Evolutionary conservation across 306 rosid genomes (phyloP), one percentile per base, ranked within the genome.

Genomic region (Rosa persica): DNA sequence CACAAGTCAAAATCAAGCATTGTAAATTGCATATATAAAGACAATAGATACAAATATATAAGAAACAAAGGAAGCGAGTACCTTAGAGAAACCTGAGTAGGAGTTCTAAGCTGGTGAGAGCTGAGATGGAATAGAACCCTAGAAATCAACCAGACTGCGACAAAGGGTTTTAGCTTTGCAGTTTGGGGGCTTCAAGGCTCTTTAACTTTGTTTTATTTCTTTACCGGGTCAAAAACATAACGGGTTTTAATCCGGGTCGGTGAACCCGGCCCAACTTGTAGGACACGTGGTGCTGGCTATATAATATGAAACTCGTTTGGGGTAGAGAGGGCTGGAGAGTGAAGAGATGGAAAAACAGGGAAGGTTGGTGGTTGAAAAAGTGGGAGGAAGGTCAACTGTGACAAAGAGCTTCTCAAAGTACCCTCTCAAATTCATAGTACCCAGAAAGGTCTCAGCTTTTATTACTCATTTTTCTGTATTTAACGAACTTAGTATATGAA

Each of bases 381-480:
- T 90, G 38, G 87, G 85, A 25, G 98, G 92, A 54, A 91, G 78
- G 76, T 94, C 97, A 47, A 84, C 89, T 19, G 92, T 87, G 2
- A 85, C 72, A 34, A 86, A 80, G 49, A 90, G 98, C 87, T 88
- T 90, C 71, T 89, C 97, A 19, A 92, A 89, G 86, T 94, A 94
- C 57, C 98, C 98, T 34, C 88, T 94, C 64, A 94, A 92, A 74
- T 87, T 94, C 89, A 86, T 94, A 52, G 49, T 83, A 74, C 98
- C 98, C n/a, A 88, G 64, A 79, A 93, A 93, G 96, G 98, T 91
- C 52, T 3, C 23, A 34, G 8, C 44, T 64, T 64, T 64, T 34
- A 2, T 62, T 8, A n/a, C 25, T 11, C 0, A 6, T 8, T 62
- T 2, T 36, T 36, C 46, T 65, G n/a, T 36, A 65, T 16, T 16